Conservation (phyloP, 192 early-diverging fungal genomes). For the Coemansia sp. region DNA sequence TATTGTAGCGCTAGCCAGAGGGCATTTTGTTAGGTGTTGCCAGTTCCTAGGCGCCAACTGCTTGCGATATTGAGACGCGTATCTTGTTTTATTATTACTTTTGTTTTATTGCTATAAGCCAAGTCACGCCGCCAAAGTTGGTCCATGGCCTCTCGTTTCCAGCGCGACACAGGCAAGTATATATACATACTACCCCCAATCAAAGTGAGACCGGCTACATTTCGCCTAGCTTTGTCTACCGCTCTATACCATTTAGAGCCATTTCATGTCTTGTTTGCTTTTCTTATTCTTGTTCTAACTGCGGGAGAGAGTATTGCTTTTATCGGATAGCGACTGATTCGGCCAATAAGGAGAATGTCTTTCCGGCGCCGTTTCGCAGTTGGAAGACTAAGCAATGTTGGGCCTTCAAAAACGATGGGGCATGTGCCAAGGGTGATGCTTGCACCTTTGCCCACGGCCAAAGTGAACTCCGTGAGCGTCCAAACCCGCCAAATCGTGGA, state of each 20-base stretch:
- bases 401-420: neutral
- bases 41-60: no score
- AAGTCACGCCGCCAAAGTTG: no score
- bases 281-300: neutral
- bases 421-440: conserved; percentile 21
- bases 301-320: neutral
- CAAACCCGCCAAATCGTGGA: conserved; percentile 32
- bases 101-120: no score
- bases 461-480: conserved; percentile 23
- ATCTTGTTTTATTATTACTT: no score
- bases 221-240: neutral
- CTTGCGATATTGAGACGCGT: no score
- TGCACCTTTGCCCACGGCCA: conserved; percentile 46
- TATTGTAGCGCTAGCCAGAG: neutral
- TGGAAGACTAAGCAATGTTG: conserved; percentile 45
- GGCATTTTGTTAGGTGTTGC: neutral
- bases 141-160: neutral
- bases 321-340: neutral
- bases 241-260: neutral
- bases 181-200: neutral
- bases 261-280: neutral
- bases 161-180: neutral
- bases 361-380: conserved; percentile 1
- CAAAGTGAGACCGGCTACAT: neutral
- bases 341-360: neutral